Conservation (phyloP, 192 early-diverging fungal genomes). For the Pilobolus umbonatus region DNA sequence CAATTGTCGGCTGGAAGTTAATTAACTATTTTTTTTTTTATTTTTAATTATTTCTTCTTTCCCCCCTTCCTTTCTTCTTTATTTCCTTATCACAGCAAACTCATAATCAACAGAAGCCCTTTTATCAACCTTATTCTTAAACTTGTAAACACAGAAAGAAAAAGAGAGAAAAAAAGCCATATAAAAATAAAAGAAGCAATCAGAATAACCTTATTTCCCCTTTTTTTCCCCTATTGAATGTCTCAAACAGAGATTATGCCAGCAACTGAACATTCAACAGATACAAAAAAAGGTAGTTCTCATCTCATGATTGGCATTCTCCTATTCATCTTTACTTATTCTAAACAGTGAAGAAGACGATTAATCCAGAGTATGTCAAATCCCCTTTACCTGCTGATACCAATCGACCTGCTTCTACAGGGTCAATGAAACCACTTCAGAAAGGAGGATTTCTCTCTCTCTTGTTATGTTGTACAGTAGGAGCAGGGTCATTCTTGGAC, state of each 20-base stretch:
- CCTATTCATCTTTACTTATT: constrained; percentile 2
- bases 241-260: not conserved
- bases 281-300: too few species aligned
- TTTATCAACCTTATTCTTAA: too few species aligned
- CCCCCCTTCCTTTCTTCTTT: too few species aligned
- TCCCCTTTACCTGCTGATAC: constrained; percentile 5
- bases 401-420: constrained; percentile 3
- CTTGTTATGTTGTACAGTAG: constrained; percentile 21
- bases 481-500: constrained; percentile 12
- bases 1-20: too few species aligned
- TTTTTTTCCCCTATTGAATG: not conserved
- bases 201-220: constrained; percentile 2
- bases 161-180: constrained; percentile 1
- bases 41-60: too few species aligned
- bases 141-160: too few species aligned
- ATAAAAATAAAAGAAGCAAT: constrained; percentile 7
- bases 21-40: too few species aligned
- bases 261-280: not conserved
- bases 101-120: too few species aligned
- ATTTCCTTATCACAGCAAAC: too few species aligned
- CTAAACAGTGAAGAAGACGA: constrained; percentile 10
- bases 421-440: constrained; percentile 6
- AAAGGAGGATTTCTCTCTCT: constrained; percentile 23
- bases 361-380: constrained; percentile 16
- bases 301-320: too few species aligned